Base-by-base conservation (phyloP, 1,284 basidiomycete genomes). In the Malassezia obtusa region DNA sequence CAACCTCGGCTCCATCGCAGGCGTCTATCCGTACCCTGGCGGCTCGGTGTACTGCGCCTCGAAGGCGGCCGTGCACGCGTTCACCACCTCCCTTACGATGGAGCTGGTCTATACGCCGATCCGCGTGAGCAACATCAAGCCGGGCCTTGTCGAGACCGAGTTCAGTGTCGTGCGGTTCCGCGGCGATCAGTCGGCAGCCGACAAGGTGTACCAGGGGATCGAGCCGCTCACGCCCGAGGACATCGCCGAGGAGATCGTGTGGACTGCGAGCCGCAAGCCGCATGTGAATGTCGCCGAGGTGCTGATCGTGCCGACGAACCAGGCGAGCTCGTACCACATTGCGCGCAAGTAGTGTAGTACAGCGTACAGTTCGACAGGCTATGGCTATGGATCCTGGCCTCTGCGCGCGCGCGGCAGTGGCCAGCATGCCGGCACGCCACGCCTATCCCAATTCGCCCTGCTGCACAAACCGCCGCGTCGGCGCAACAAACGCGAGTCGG, bases 221-320 rank as follows among this genome's bases (percentile, higher is more conserved):
- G 59, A 67, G 44, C 66, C 71, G 12, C 51, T 73, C 38, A 65
- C 57, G 10, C 57, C 49, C 31, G 61, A 74, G 2, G 73, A 75
- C 48, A 68, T 72, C 35, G 92, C 92, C 1, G 91, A 98, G 75
- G 89, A 98, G 76, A 92, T 99, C 67, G 89, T 95, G 11, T 99
- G 89, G 89, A 83, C 84, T 17, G 89, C 91, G 17, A 80, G 84
- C 12, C 83, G 90, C 37, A 68, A 70, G 26, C 35, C 64, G 11
- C 71, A 74, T 48, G 73, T 75, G 43, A 71, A 75, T 38, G 53
- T 73, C 30, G 71, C 73, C n/a, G 63, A 69, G 46, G 46, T 57
- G 31, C 49, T 67, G 26, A 55, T 71, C 17, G 60, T 71, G 53
- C 68, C 68, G 5, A 63, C 64, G 5, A 66, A 69, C 47, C 68